Evolutionary conservation across 108 stramenopile species (phyloP).

Genomic region (Aurantiochytrium sp.): DNA sequence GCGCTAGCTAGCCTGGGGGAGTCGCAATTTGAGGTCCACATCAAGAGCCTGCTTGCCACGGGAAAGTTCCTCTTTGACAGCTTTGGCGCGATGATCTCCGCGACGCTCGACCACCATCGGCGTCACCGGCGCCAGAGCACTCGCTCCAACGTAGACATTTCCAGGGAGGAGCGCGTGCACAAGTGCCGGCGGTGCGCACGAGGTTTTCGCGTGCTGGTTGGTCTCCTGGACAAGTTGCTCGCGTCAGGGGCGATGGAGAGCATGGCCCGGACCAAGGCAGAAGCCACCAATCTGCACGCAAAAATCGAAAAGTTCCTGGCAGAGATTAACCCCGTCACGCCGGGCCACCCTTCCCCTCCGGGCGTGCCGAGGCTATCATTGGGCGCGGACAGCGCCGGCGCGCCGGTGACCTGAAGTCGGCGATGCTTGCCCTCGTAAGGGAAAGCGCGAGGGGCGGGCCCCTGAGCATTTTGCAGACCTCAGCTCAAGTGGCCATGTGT

Average conservation of each 20-base stretch:
- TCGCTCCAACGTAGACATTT: background rate
- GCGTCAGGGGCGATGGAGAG: background rate
- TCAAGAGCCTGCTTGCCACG: background rate
- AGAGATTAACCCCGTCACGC: background rate
- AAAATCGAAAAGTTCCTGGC: background rate
- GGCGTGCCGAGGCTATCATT: too few species aligned
- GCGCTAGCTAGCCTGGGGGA: background rate
- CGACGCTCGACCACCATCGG: background rate
- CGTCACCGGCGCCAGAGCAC: background rate
- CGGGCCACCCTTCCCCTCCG: background rate
- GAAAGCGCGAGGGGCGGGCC: too few species aligned
- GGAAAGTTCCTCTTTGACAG: slow-evolving; percentile 23
- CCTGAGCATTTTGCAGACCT: too few species aligned
- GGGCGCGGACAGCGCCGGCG: too few species aligned
- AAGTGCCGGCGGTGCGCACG: background rate
- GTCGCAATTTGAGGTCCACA: background rate
- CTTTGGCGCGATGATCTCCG: background rate
- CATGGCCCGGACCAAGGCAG: background rate
- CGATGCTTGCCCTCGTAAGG: too few species aligned
- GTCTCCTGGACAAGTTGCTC: background rate
- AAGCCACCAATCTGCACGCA: background rate
- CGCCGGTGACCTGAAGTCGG: too few species aligned
- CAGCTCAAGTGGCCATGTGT: too few species aligned
- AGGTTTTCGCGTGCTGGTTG: background rate
- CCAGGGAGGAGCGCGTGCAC: background rate